Conservation (phyloP, 1,284 basidiomycete species). For the Moesziomyces globuligerus region DNA sequence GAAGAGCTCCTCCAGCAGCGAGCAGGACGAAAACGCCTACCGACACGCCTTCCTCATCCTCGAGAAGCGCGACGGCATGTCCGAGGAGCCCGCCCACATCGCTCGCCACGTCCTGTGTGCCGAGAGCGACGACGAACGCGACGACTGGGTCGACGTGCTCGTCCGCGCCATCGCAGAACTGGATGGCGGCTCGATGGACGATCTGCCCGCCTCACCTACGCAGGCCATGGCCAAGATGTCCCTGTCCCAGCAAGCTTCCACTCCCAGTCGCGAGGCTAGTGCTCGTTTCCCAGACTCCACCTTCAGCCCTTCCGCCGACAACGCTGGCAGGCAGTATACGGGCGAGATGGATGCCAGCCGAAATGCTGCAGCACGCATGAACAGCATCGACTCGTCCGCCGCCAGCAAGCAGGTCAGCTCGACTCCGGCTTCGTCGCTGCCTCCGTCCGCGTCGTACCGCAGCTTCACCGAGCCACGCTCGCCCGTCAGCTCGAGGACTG, state of each 20-base stretch:
- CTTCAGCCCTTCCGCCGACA: constrained; percentile 30
- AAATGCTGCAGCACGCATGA: constrained; percentile 12
- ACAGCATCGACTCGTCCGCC: constrained; percentile 33
- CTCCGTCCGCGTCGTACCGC: constrained; percentile 36
- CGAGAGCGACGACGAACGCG: constrained; percentile 90
- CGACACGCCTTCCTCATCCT: constrained; percentile 97
- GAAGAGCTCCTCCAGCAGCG: constrained; percentile 66
- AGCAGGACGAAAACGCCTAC: constrained; percentile 84
- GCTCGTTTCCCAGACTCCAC: constrained; percentile 18
- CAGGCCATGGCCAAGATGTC: constrained; percentile 43
- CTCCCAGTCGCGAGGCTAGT: constrained; percentile 17
- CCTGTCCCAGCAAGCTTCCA: constrained; percentile 15
- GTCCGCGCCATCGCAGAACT: constrained; percentile 67
- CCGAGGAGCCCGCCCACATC: constrained; percentile 70
- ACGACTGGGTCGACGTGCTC: constrained; percentile 92
- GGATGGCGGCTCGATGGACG: constrained; percentile 26
- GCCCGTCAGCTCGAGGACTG: constrained; percentile 14
- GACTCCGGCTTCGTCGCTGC: constrained; percentile 16
- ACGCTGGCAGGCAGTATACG: constrained; percentile 5
- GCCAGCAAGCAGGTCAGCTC: constrained; percentile 20
- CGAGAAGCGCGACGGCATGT: constrained; percentile 75
- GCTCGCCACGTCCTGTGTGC: constrained; percentile 93
- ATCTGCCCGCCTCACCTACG: constrained; percentile 29
- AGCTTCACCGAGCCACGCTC: constrained; percentile 43
- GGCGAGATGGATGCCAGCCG: constrained; percentile 20